Evolutionary conservation across 495 filamentous ascomycete genomes (phyloP), one percentile per base, ranked within the genome.

Genomic region (Zalerion maritima): DNA sequence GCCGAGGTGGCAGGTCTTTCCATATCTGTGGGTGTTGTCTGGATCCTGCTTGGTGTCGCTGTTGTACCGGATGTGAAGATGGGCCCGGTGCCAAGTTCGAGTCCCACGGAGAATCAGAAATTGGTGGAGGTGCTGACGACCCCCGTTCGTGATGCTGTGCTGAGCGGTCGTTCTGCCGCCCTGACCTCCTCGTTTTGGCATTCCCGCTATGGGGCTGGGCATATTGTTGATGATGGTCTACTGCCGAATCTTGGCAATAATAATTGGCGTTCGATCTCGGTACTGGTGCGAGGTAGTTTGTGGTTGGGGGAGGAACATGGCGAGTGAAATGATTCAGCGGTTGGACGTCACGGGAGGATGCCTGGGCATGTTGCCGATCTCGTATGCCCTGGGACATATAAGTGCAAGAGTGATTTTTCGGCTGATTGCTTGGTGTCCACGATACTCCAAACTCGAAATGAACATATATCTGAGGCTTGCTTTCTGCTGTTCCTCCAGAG

Each of bases 401-500:
- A 18, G 54, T 61, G 31, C 61, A 9, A 21, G 55, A 54, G 37
- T 58, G 60, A 21, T 42, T 52, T 30, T 52, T 55, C 9, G 54
- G 47, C 2, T 45, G 30, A 16, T 56, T 47, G 14, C 47, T 50
- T 9, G 38, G 35, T 22, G 42, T 43, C 54, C 52, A 64, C 2
- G 58, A 62, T 14, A 64, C 42, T 18, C 58, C 50, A 19, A 61
- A 60, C 31, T 57, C 56, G 32, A 64, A 35, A 15, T 60, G 55
- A 1, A 64, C 41, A 24, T 61, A 62, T 17, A 64, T 40, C 22
- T 61, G 57, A 25, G 60, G 60, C n/a, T n/a, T n/a, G n/a, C n/a
- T n/a, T n/a, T n/a, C n/a, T n/a, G n/a, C 14, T 47, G 31, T 20
- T 21, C 16, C 8, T 5, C n/a, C 24, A 20, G 3, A 19, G n/a